Evolutionary conservation across 2,329 filamentous ascomycete species (phyloP).

Genomic region (Aspergillus felis): DNA sequence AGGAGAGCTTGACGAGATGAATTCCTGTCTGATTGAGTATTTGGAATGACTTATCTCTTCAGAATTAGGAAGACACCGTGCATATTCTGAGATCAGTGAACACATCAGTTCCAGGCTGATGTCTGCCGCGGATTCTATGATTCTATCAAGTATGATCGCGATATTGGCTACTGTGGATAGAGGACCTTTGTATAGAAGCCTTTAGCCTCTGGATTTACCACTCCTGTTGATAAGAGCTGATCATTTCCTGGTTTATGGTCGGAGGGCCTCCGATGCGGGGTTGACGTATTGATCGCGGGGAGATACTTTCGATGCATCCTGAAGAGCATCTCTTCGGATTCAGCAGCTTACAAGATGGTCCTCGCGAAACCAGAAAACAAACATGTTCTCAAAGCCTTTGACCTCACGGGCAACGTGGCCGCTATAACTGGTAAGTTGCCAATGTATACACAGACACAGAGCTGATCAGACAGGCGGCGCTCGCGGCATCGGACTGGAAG

Average conservation of each 20-base stretch:
- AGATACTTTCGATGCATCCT: background rate
- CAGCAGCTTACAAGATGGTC: constrained; percentile 17
- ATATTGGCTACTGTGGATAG: background rate
- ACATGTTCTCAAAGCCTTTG: constrained; percentile 25
- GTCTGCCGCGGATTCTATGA: too few species aligned
- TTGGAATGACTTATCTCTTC: too few species aligned
- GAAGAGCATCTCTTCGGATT: background rate
- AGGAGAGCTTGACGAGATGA: too few species aligned
- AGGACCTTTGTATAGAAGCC: background rate
- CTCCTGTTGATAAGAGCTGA: background rate
- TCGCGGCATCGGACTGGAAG: constrained; percentile 37
- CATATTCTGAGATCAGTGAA: too few species aligned
- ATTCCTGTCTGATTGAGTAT: too few species aligned
- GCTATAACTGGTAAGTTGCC: constrained; percentile 19
- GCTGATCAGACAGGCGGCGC: constrained; percentile 22
- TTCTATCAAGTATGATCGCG: too few species aligned
- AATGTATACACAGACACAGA: background rate
- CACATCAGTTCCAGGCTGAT: too few species aligned
- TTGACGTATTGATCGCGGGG: background rate
- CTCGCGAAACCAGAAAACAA: constrained; percentile 21
- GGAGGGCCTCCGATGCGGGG: background rate
- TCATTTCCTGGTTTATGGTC: background rate
- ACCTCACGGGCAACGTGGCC: constrained; percentile 26
- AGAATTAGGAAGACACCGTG: too few species aligned
- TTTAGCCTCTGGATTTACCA: background rate